Evolutionary conservation across 306 rosid genomes (phyloP), one percentile per base, ranked within the genome.

Genomic region (Fagus crenata): DNA sequence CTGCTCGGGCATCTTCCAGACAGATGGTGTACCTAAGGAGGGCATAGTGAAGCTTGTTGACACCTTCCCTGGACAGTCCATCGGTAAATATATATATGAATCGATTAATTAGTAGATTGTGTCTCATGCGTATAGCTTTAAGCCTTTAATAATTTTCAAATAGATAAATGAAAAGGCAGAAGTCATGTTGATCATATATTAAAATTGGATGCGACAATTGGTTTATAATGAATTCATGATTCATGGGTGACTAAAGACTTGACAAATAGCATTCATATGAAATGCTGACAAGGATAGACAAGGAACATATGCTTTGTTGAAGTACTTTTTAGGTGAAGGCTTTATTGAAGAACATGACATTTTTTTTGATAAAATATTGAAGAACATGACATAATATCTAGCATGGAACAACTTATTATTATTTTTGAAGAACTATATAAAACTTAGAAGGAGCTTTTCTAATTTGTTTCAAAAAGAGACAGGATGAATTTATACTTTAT

Each of bases 31-130:
- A 40, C 86, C 88, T 0, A 60, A 46, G 41, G 88, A 84, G 33
- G 91, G 81, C 75, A 81, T 91, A 55, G 79, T 84, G 80, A 86
- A 86, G 81, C 89, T 89, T 80, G 96, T 91, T 17, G 93, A 91
- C 86, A 36, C 90, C 46, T 91, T 91, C 85, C 91, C 90, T 11
- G 88, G 96, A 1, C 96, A 89, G 59, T 87, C 96, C 49, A 89
- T 91, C 43, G 96, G 93, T 90, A 82, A 84, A 86, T 33, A 49
- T 75, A 51, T 1, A 6, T 33, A 2, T 63, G 22, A 35, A 4
- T 63, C 12, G 11, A 63, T 35, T 63, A 61, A 2, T 5, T 32
- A 8, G 3, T 33, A 32, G 2, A 31, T 59, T 22, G 2, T 22
- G 36, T 22, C 31, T 59, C 15, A 31, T 59, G 32, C 51, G 51